phyloP scores from a whole-genome alignment of 2,329 filamentous ascomycete species.

The Drechslerella dactyloides region DNA sequence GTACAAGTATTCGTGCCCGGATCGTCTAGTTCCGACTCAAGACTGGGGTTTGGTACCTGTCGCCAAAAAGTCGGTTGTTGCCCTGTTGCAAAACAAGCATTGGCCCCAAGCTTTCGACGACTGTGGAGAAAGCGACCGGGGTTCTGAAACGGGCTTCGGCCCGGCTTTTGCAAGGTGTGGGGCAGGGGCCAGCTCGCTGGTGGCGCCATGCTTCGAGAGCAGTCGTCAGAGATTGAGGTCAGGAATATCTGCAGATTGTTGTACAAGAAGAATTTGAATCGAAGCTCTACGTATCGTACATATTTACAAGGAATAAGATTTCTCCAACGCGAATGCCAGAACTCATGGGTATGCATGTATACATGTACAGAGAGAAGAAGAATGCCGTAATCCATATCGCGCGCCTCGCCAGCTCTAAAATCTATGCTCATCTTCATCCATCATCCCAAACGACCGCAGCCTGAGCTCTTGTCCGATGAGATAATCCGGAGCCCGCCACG shows the following conservation, averaged over 20 bases:
- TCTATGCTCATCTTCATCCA: slow-evolving; percentile 36
- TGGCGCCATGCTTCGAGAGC: slow-evolving; percentile 7
- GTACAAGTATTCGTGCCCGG: too few species aligned
- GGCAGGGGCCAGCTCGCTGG: slow-evolving; percentile 18
- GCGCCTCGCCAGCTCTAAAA: too few species aligned
- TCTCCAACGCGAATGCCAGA: background rate
- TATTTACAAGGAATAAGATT: too few species aligned
- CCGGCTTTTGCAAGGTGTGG: slow-evolving; percentile 36
- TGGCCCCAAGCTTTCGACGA: slow-evolving; percentile 29
- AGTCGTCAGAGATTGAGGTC: too few species aligned
- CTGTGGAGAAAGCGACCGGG: slow-evolving; percentile 24
- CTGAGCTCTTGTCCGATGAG: slow-evolving; percentile 34
- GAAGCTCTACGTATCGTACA: background rate
- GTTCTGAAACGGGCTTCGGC: slow-evolving; percentile 41
- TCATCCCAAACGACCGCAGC: slow-evolving; percentile 20
- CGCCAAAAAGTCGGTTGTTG: too few species aligned
- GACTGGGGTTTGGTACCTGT: too few species aligned
- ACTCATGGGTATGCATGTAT: background rate
- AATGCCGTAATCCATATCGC: too few species aligned
- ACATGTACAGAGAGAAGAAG: background rate
- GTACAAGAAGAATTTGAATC: background rate
- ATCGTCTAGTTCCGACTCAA: too few species aligned
- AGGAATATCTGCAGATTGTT: too few species aligned
- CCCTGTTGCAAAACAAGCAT: slow-evolving; percentile 13
- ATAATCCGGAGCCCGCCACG: slow-evolving; percentile 35